Base-by-base conservation (phyloP, 768 basidiomycete genomes). In the Leccinellum luteum region DNA sequence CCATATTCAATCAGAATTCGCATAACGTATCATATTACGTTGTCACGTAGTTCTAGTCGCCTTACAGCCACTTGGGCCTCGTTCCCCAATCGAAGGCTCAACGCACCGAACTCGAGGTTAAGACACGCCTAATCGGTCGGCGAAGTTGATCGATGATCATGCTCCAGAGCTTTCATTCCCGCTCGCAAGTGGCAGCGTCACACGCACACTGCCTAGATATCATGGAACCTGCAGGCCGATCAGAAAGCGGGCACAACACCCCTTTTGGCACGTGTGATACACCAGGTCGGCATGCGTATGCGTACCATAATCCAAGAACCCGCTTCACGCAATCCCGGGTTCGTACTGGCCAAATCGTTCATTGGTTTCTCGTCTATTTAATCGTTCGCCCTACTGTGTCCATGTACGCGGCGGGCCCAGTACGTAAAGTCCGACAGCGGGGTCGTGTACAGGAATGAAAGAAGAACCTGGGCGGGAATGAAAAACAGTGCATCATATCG, bases 381-480 rank as follows among this genome's bases (percentile, higher is more conserved):
- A 38, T 38, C 17, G 17, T 13, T 63, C 49, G 19, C 19, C 28
- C 53, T 28, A 28, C 14, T 15, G 21, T 3, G 27, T 53, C 30
- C 49, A 45, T 54, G 48, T 34, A n/a, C 54, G 34, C 35, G 45
- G 44, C 44, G 52, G 13, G 17, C 21, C 45, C 14, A 54, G 54
- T 17, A 21, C 52, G 23, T 41, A 21, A 15, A 3, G 25, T 55
- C 52, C 30, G 32, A 51, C 5, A n/a, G 6, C 28, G 34, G 35
- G 2, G 32, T 53, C 14, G 43, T 31, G 12, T 48, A 50, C 30
- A 31, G 30, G 51, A 32, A 48, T 28, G 31, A 43, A 34, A 30
- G 31, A 27, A 35, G 48, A 8, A 32, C 48, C 54, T 43, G 13
- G 34, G 59, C 65, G 65, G 65, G 65, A 64, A 67, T 64, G 65